Conservation (phyloP, 2,329 filamentous ascomycete species). For the Magnaporthiopsis rhizophila region DNA sequence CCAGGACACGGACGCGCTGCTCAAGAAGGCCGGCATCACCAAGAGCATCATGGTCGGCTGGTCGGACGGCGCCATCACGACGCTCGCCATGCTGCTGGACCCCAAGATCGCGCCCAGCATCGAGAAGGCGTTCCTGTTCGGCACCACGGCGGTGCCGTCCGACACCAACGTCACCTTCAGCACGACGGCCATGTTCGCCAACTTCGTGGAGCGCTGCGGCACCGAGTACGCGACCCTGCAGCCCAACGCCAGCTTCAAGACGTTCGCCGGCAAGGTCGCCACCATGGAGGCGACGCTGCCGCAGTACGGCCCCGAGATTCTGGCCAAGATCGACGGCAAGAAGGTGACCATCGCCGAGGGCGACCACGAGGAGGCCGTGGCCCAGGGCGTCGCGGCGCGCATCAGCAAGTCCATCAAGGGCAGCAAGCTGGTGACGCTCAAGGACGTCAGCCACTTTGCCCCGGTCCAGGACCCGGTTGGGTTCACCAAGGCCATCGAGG, state of each 20-base stretch:
- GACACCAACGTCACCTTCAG: slow-evolving; percentile 28
- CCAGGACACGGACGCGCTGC: slow-evolving; percentile 24
- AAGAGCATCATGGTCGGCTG: slow-evolving; percentile 29
- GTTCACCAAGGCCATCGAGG: slow-evolving; percentile 23
- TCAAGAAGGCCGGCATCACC: slow-evolving; percentile 21
- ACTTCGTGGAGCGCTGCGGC: slow-evolving; percentile 26
- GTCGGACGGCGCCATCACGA: slow-evolving; percentile 32
- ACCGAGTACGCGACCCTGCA: slow-evolving; percentile 28
- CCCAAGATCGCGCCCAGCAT: slow-evolving; percentile 22
- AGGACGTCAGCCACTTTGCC: slow-evolving; percentile 33
- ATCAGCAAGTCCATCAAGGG: slow-evolving; percentile 27
- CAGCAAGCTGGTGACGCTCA: slow-evolving; percentile 27
- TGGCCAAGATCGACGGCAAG: slow-evolving; percentile 18
- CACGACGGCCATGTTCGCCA: slow-evolving; percentile 23
- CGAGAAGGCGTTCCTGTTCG: slow-evolving; percentile 32
- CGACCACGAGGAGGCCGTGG: slow-evolving; percentile 30
- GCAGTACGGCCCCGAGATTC: slow-evolving; percentile 14
- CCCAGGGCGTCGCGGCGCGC: slow-evolving; percentile 24
- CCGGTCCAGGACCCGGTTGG: slow-evolving; percentile 31
- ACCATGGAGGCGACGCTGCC: slow-evolving; percentile 24
- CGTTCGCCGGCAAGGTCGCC: slow-evolving; percentile 23
- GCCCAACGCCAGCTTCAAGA: slow-evolving; percentile 26
- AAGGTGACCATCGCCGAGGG: slow-evolving; percentile 22
- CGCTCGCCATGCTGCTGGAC: slow-evolving; percentile 27
- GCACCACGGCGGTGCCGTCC: slow-evolving; percentile 21